phyloP scores from a whole-genome alignment of 2,329 filamentous ascomycete genomes.

The Fusarium hainanense region DNA sequence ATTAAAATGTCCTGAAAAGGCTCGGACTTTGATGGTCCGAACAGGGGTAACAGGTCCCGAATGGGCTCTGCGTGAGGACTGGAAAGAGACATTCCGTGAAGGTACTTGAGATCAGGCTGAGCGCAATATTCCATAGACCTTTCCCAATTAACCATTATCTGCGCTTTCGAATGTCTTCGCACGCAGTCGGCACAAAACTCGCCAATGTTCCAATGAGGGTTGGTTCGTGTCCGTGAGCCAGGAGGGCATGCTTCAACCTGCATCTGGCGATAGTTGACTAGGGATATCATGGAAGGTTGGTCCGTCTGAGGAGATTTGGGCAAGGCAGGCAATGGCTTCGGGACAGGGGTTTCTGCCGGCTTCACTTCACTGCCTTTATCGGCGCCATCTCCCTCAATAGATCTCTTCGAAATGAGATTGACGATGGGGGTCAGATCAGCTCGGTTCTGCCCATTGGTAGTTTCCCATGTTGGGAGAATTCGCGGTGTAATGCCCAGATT shows the following conservation, averaged over 20 bases:
- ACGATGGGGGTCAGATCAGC: slow-evolving; percentile 46
- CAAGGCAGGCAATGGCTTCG: slow-evolving; percentile 3
- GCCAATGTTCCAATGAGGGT: slow-evolving; percentile 71
- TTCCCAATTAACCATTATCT: slow-evolving; percentile 74
- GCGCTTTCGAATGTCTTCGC: slow-evolving; percentile 71
- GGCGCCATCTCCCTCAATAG: slow-evolving; percentile 14
- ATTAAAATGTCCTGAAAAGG: slow-evolving; percentile 83
- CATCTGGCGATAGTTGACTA: slow-evolving; percentile 55
- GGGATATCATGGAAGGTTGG: slow-evolving; percentile 30
- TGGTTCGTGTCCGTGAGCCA: slow-evolving; percentile 67
- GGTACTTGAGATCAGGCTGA: slow-evolving; percentile 78
- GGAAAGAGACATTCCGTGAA: slow-evolving; percentile 79
- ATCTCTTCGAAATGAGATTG: slow-evolving; percentile 47
- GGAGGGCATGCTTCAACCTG: slow-evolving; percentile 68
- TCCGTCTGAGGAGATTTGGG: slow-evolving; percentile 5
- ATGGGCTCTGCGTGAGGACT: slow-evolving; percentile 71
- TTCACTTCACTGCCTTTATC: not conserved
- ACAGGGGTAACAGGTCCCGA: slow-evolving; percentile 76
- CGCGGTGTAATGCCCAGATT: slow-evolving; percentile 69
- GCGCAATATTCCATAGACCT: slow-evolving; percentile 75
- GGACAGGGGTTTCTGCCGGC: slow-evolving; percentile 11
- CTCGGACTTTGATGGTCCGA: slow-evolving; percentile 77
- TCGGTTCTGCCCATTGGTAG: slow-evolving; percentile 51
- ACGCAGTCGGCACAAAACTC: slow-evolving; percentile 73
- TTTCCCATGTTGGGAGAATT: slow-evolving; percentile 69